phyloP scores from a whole-genome alignment of 441 rosid species.

The Pelargonium cotyledonis region DNA sequence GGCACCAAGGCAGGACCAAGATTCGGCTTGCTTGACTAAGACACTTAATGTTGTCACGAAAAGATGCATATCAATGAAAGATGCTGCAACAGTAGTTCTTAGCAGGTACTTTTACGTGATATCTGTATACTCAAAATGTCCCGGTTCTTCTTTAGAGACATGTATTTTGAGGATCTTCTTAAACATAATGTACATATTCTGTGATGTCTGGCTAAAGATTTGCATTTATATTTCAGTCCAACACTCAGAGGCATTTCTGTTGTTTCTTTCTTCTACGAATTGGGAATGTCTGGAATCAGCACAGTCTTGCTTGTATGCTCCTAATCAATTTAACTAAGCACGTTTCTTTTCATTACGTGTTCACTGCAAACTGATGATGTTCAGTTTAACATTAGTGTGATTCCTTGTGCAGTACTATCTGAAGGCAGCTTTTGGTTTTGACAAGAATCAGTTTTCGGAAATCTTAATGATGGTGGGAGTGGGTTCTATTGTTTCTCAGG shows the following conservation, averaged over 20 bases:
- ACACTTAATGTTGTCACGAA: constrained; percentile 19
- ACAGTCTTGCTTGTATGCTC: constrained; percentile 38
- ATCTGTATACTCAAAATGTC: neutral
- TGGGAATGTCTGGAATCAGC: constrained; percentile 54
- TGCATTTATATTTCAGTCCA: constrained; percentile 30
- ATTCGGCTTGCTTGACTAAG: constrained; percentile 24
- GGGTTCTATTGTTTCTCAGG: constrained; percentile 56
- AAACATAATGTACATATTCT: too few species aligned
- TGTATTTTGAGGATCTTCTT: too few species aligned
- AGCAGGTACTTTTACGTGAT: constrained; percentile 31
- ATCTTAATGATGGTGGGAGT: constrained; percentile 42
- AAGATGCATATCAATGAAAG: constrained; percentile 42
- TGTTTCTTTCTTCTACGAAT: constrained; percentile 48
- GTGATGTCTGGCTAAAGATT: constrained; percentile 4
- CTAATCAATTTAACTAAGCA: neutral
- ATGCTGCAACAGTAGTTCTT: constrained; percentile 36
- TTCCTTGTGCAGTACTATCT: constrained; percentile 40
- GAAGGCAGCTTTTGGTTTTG: constrained; percentile 47
- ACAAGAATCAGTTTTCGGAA: constrained; percentile 53
- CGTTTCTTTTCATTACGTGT: too few species aligned
- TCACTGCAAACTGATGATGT: neutral
- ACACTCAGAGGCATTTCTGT: constrained; percentile 42
- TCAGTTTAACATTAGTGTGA: neutral
- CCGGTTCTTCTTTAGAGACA: neutral
- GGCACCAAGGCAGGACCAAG: constrained; percentile 27